Base-by-base conservation (phyloP, 352 stramenopile species). In the Pythium oligandrum region DNA sequence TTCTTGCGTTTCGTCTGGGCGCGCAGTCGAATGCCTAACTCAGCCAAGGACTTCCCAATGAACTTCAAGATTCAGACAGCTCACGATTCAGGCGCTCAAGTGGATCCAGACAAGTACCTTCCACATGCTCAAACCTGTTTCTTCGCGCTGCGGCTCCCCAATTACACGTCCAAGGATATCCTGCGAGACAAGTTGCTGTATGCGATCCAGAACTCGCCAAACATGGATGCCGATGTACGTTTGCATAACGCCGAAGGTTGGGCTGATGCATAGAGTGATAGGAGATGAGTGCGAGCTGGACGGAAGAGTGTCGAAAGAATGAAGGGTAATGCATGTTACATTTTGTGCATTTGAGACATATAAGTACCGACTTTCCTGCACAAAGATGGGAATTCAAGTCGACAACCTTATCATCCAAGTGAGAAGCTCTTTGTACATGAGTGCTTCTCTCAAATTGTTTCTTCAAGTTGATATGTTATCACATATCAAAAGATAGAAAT, bases 51-150 rank as follows among this genome's bases (percentile, higher is more conserved):
- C 61, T 99, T 99, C 57, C 87, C 89, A 4, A 97, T 96, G 89
- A 95, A 92, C 64, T 97, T 97, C 59, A 97, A 97, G 64, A 73
- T 97, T 48, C 84, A 96, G 67, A 73, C 85, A 12, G 82, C 85
- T 4, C 83, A 93, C 58, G 85, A 93, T 58, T 78, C 82, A 3
- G 83, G 84, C n/a, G 71, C 81, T 33, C 73, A 78, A 37, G 68
- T 71, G 12, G 68, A 92, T 7, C 83, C 86, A 1, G 88, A 98
- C 58, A 70, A 88, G 53, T 98, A 98, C 59, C 69, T 99, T 40
- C 97, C 97, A 40, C 96, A 98, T 63, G 96, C 97, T n/a, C 97
- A 98, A 60, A 99, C 97, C 6, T 99, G 97, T 66, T 99, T 99
- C 78, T 99, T 99, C 67, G 95, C 91, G 11, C 71, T 99, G 48